A percentile compares a stretch with the other conserved stretches of the same genome.
These are phyloP conservation scores for Postia placenta DNA, from an alignment of 768 basidiomycete genomes.

Conservation along the genomic window DNA sequence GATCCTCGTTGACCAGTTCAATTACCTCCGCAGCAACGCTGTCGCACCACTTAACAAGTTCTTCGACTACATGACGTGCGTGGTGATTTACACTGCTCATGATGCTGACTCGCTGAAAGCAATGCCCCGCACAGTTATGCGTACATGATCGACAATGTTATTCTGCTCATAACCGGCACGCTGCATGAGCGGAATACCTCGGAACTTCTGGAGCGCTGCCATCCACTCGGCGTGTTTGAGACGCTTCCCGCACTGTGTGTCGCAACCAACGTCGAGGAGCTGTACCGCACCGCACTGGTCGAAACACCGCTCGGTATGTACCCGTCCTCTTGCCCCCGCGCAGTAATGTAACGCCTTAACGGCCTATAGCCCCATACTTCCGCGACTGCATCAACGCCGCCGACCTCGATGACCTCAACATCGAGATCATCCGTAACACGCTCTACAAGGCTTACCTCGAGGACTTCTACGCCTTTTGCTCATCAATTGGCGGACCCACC, in stretches of 20 bases:
- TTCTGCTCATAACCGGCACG: conserved; percentile 95
- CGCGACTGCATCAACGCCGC: conserved; percentile 90
- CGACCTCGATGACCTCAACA: conserved; percentile 97
- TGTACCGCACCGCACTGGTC: conserved; percentile 94
- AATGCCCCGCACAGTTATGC: conserved; percentile 59
- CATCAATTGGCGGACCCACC: conserved; percentile 77
- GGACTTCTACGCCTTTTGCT: conserved; percentile 86
- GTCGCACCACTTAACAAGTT: conserved; percentile 89
- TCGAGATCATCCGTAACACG: conserved; percentile 99
- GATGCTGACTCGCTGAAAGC: neutral
- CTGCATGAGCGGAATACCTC: conserved; percentile 96
- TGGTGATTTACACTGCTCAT: neutral
- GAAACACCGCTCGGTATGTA: conserved; percentile 92
- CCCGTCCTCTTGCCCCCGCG: conserved; percentile 2
- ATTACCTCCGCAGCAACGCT: conserved; percentile 86
- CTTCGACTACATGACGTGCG: conserved; percentile 93
- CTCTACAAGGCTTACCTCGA: conserved; percentile 99
- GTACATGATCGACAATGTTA: conserved; percentile 99
- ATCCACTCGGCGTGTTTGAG: conserved; percentile 95
- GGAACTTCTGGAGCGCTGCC: conserved; percentile 93
- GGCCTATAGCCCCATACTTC: conserved; percentile 80
- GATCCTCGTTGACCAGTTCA: conserved; percentile 94
- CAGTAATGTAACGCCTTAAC: conserved; percentile 14
- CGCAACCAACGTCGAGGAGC: conserved; percentile 96
- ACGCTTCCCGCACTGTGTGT: conserved; percentile 99